These are phyloP conservation scores for Eremothecium sinecaudum DNA, from an alignment of 1,139 yeast species.

Conservation along the genomic window DNA sequence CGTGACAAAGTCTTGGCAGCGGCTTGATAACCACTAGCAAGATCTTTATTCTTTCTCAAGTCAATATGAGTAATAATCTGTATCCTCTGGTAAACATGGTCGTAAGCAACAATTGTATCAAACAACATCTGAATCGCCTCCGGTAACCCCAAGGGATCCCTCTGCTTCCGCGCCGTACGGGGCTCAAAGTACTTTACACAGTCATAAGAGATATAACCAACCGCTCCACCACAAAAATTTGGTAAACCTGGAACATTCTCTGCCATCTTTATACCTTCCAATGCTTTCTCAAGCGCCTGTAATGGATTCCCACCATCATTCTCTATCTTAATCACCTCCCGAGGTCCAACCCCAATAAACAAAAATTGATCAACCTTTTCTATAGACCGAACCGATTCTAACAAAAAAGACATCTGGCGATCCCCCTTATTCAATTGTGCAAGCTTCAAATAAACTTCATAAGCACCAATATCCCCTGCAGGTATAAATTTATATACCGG, in stretches of 20 bases:
- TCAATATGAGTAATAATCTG: constrained; percentile 76
- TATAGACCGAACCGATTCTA: constrained; percentile 84
- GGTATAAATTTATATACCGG: constrained; percentile 72
- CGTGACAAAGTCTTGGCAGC: constrained; percentile 51
- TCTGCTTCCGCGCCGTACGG: constrained; percentile 58
- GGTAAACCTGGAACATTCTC: constrained; percentile 69
- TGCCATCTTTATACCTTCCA: constrained; percentile 56
- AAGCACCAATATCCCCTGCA: constrained; percentile 76
- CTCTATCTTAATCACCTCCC: constrained; percentile 76
- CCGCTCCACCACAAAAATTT: constrained; percentile 85
- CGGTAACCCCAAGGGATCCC: constrained; percentile 75
- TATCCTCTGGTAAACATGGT: constrained; percentile 85
- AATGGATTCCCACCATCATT: constrained; percentile 70
- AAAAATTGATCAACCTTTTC: constrained; percentile 85
- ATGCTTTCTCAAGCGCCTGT: constrained; percentile 59
- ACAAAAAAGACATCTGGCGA: constrained; percentile 62
- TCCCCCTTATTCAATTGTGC: constrained; percentile 56
- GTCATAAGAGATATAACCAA: constrained; percentile 91
- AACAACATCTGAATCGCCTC: constrained; percentile 88
- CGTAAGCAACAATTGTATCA: constrained; percentile 84
- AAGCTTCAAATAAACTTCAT: constrained; percentile 77
- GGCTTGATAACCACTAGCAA: constrained; percentile 42
- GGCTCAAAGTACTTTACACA: constrained; percentile 96
- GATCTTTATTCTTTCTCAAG: constrained; percentile 33
- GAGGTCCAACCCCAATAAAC: constrained; percentile 79